phyloP scores from a whole-genome alignment of 148 eudicot genomes.

The Pouteria glomerata region DNA sequence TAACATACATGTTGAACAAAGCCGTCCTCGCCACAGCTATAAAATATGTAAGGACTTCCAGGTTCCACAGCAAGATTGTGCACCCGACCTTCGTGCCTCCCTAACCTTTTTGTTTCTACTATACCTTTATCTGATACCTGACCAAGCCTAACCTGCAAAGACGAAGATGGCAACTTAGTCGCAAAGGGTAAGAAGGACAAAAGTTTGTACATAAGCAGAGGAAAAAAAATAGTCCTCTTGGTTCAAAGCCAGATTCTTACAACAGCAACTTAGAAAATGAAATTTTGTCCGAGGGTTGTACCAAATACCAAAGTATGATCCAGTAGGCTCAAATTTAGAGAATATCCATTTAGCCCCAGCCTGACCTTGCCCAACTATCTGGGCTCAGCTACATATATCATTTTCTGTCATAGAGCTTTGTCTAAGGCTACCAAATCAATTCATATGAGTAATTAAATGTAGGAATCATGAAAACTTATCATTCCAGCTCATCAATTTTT shows the following conservation, averaged over 20 bases:
- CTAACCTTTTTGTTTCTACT: conserved; percentile 54
- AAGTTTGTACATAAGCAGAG: background rate
- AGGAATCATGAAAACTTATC: background rate
- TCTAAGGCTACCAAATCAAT: background rate
- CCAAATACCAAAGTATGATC: no score
- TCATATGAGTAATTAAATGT: background rate
- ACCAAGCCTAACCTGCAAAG: conserved; percentile 67
- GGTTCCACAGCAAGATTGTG: conserved; percentile 78
- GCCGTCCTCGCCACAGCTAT: conserved; percentile 83
- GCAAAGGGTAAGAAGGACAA: background rate
- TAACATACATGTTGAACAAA: conserved; percentile 68
- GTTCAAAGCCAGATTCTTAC: background rate
- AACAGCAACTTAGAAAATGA: background rate
- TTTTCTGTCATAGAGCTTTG: background rate
- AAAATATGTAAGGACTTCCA: conserved; percentile 64
- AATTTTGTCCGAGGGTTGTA: no score
- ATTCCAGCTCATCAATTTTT: background rate
- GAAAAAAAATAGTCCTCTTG: background rate
- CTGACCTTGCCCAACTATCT: background rate
- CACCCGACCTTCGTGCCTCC: conserved; percentile 66
- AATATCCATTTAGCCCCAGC: background rate
- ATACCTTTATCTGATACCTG: conserved; percentile 44
- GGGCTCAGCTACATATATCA: background rate
- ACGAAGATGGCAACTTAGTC: background rate
- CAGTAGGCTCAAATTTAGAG: background rate